Percentiles rank a stretch among this genome's conserved stretches.
phyloP scores from a whole-genome alignment of 2,329 filamentous ascomycete genomes.

The Arthroderma sp. region DNA sequence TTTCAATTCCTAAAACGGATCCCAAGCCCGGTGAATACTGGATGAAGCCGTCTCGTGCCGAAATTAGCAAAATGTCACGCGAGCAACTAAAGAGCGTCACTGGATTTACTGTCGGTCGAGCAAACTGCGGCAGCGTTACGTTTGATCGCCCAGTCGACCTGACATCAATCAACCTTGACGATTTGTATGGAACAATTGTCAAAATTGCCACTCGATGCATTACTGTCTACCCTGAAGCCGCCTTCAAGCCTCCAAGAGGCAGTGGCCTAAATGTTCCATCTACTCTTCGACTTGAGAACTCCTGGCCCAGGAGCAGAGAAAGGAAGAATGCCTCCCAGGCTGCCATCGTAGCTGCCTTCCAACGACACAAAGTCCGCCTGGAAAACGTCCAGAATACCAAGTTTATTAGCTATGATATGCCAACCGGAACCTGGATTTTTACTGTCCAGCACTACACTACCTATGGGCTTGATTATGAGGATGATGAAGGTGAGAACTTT shows the following conservation, averaged over 20 bases:
- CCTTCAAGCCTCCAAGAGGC: conserved; percentile 69
- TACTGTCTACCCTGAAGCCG: conserved; percentile 68
- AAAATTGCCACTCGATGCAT: conserved; percentile 63
- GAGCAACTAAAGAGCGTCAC: conserved; percentile 62
- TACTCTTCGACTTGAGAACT: conserved; percentile 76
- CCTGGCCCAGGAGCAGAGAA: conserved; percentile 65
- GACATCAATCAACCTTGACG: conserved; percentile 61
- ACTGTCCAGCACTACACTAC: conserved; percentile 93
- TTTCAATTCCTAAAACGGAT: conserved; percentile 26
- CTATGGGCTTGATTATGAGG: conserved; percentile 76
- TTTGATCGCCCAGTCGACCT: conserved; percentile 79
- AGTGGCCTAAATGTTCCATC: conserved; percentile 88
- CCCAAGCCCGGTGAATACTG: conserved; percentile 66
- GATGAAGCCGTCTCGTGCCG: conserved; percentile 63
- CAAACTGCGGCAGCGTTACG: conserved; percentile 65
- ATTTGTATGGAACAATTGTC: conserved; percentile 66
- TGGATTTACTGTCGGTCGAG: conserved; percentile 68
- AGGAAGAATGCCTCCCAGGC: conserved; percentile 43
- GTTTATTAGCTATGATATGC: conserved; percentile 65
- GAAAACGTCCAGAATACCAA: conserved; percentile 66
- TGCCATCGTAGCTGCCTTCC: conserved; percentile 52
- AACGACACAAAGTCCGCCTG: conserved; percentile 72
- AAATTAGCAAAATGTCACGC: conserved; percentile 67
- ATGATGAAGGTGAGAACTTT: conserved; percentile 42
- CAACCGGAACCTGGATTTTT: conserved; percentile 82